phyloP scores from a whole-genome alignment of 129 eudicot genomes.

The Chrysanthemum seticuspe region DNA sequence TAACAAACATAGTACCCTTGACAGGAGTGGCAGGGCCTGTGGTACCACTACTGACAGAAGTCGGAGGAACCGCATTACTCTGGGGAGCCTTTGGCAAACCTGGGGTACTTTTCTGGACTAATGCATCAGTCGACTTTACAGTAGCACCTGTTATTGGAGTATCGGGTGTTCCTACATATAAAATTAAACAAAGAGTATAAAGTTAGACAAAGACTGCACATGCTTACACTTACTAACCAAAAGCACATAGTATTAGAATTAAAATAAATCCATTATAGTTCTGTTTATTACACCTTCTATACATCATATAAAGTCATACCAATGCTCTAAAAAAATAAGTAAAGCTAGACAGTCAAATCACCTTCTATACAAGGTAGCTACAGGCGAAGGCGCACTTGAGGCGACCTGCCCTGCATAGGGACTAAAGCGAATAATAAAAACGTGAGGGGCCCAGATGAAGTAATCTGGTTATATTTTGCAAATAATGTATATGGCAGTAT shows the following conservation, averaged over 20 bases:
- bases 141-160: conserved; percentile 34
- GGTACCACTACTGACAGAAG: conserved; percentile 33
- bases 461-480: too few relatives aligned
- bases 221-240: background rate
- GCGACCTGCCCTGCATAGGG: too few relatives aligned
- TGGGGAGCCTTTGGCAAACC: conserved; percentile 69
- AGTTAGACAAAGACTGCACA: background rate
- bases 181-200: background rate
- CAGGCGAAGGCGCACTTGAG: too few relatives aligned
- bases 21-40: conserved; percentile 61
- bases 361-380: background rate
- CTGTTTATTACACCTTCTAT: background rate
- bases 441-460: too few relatives aligned
- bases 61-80: conserved; percentile 34
- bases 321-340: background rate
- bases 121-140: conserved; percentile 41
- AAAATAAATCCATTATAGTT: background rate
- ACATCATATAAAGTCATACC: background rate
- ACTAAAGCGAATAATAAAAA: too few relatives aligned
- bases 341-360: background rate
- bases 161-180: conserved; percentile 46
- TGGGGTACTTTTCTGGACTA: conserved; percentile 47
- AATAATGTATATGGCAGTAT: too few relatives aligned
- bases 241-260: conserved; percentile 1
- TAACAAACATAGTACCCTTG: conserved; percentile 45